Evolutionary conservation across 805 yeast genomes (phyloP), one percentile per base, ranked within the genome.

Genomic region (Zygotorulaspora danielsina): DNA sequence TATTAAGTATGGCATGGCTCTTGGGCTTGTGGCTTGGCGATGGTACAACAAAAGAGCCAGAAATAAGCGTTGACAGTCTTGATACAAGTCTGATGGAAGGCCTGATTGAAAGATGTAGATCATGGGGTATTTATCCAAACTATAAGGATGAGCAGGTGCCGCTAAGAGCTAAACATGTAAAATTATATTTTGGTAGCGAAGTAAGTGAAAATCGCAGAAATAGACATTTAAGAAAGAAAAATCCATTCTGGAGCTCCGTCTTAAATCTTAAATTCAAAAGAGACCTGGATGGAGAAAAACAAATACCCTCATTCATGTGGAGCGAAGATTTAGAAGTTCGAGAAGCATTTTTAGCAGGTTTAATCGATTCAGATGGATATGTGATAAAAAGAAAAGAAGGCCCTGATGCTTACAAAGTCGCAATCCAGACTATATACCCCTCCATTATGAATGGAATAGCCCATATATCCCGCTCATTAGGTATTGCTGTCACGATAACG

Each of bases 281-380:
- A 34, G 46, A 44, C 25, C 37, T 41, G 6, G 45, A 49, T 30
- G 52, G 53, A 11, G 48, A 47, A 15, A 67, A 66, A 43, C 45
- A 46, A 36, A 58, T 70, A 38, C 73, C 75, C 19, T 24, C 39
- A 4, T 53, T 49, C 24, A 53, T 70, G 42, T 50, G 63, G 43
- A 35, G 49, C 34, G 75, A 69, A 36, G 51, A 61, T 21, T 42
- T 69, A 21, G 58, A 50, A n/a, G 67, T 69, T 20, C 64, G 76
- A 39, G 75, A 71, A 55, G 52, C 59, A 6, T 67, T 65, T 45
- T 36, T 72, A 37, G 73, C 75, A 19, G 76, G 74, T 44, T 47
- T 72, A 20, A 53, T 70, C 42, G 75, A 69, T 41, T 51, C 70
- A 8, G 58, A 62, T 42, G 73, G 73, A 13, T 41, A 48, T 22